A percentile compares a stretch with the other conserved stretches of the same genome.
phyloP scores from a whole-genome alignment of 331 rosid genomes.

The Phaseolus coccineus region DNA sequence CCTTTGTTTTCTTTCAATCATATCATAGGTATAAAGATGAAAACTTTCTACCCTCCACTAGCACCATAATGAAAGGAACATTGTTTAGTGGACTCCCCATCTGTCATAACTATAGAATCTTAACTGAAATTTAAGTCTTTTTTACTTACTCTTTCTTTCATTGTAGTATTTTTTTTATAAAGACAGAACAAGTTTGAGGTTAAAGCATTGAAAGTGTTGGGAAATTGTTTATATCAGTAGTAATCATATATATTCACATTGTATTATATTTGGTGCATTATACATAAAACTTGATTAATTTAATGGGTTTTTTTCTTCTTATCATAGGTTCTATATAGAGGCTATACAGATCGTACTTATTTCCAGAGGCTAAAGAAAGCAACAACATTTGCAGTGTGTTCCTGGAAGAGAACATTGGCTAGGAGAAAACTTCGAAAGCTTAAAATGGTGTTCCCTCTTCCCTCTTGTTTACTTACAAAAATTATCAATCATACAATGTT shows the following conservation, averaged over 20 bases:
- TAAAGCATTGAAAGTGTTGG: slow-evolving; percentile 12
- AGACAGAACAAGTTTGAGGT: background rate
- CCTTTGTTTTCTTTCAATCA: no score
- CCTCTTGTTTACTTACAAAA: background rate
- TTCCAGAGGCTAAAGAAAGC: slow-evolving; percentile 60
- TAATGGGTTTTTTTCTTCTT: slow-evolving; percentile 25
- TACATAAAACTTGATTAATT: slow-evolving; percentile 24
- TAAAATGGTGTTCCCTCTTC: slow-evolving; percentile 61
- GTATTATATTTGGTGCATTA: slow-evolving; percentile 5
- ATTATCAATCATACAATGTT: no score
- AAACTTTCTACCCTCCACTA: no score
- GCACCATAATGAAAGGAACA: no score
- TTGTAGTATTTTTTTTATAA: background rate
- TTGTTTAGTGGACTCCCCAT: no score
- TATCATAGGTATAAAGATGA: no score
- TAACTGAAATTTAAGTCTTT: slow-evolving; percentile 12
- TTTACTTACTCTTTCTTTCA: slow-evolving; percentile 19
- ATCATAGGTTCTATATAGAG: slow-evolving; percentile 66
- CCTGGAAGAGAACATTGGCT: slow-evolving; percentile 71
- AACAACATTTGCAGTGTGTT: slow-evolving; percentile 61
- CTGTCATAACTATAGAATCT: background rate
- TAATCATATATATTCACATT: slow-evolving; percentile 1
- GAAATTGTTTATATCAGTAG: background rate
- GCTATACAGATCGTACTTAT: slow-evolving; percentile 42
- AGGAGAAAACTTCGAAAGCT: slow-evolving; percentile 73